Evolutionary conservation across 2,329 filamentous ascomycete genomes (phyloP), one percentile per base, ranked within the genome.

Genomic region (Colletotrichum sublineola): DNA sequence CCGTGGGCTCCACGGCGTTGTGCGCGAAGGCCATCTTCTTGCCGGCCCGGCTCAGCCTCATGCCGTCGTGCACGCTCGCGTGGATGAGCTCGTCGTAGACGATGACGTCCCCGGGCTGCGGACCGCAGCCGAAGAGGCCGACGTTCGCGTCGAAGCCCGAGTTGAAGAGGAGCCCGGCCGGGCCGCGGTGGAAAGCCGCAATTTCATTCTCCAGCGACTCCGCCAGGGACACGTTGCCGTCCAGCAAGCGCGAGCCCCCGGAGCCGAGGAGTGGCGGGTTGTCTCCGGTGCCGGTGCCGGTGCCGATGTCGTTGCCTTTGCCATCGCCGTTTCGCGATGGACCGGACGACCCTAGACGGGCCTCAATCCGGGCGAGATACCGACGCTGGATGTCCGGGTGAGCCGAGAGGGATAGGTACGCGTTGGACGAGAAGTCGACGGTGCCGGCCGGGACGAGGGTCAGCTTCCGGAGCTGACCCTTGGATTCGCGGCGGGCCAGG

Each of bases 371-470:
- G 2, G 74, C 68, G 24, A 96, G 85, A 78, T 91, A 95, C 9
- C 89, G 91, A 78, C 90, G 87, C 81, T 93, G 91, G 9, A 89
- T 67, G 18, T 78, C 79, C 0, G 81, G 77, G 44, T 83, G 79
- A 3, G 78, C 79, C 0, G 93, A 91, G 7, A 95, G 91, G 61
- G 95, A 94, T 71, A 97, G 94, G 79, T 96, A 93, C 67, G 89
- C 89, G 79, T 95, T 92, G 78, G 94, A 95, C 31, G 92, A 91
- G 77, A 97, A 93, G 82, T 97, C 94, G 61, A 91, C 89, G 31
- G 89, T 92, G 29, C 87, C 90, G 1, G 92, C 87, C 0, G 92
- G 92, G 3, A 92, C 89, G 4, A 92, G 79, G 0, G 81, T 87
- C 24, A 89, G 78, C 7, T 78, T 79, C n/a, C 87, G 84, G 9